These are phyloP conservation scores for Pleurotus djamor DNA, from an alignment of 768 basidiomycete genomes.

Conservation along the genomic window DNA sequence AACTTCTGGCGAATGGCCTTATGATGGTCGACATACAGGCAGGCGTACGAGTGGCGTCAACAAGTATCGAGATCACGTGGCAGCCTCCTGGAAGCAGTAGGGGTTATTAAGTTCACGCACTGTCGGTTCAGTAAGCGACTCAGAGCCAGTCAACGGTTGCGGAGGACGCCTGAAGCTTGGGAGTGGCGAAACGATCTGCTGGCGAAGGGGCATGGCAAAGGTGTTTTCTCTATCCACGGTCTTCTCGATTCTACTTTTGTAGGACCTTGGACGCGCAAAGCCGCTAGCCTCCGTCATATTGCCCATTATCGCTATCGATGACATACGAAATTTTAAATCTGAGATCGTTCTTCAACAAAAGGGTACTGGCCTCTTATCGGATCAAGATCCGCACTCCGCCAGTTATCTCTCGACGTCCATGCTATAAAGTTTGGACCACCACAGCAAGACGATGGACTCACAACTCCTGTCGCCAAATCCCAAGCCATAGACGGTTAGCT, in stretches of 20 bases:
- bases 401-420: conserved; percentile 23
- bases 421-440: conserved; percentile 12
- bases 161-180: neutral
- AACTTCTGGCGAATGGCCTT: neutral
- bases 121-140: too few species aligned
- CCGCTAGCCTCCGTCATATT: neutral
- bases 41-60: conserved; percentile 1
- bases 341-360: neutral
- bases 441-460: conserved; percentile 2
- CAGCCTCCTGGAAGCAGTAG: neutral
- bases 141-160: neutral
- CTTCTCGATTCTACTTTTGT: neutral
- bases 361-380: conserved; percentile 32
- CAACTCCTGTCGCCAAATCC: conserved; percentile 31
- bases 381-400: conserved; percentile 79
- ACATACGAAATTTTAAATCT: conserved; percentile 3
- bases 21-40: neutral
- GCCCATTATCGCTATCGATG: conserved; percentile 9
- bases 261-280: neutral
- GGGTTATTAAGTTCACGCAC: neutral
- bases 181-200: neutral
- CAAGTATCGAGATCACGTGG: conserved; percentile 1
- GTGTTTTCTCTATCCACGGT: neutral
- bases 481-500: conserved; percentile 14
- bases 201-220: neutral